Percentiles rank a stretch among this genome's conserved stretches.
phyloP scores from a whole-genome alignment of 441 rosid genomes.

The Arabidopsis lyrata region DNA sequence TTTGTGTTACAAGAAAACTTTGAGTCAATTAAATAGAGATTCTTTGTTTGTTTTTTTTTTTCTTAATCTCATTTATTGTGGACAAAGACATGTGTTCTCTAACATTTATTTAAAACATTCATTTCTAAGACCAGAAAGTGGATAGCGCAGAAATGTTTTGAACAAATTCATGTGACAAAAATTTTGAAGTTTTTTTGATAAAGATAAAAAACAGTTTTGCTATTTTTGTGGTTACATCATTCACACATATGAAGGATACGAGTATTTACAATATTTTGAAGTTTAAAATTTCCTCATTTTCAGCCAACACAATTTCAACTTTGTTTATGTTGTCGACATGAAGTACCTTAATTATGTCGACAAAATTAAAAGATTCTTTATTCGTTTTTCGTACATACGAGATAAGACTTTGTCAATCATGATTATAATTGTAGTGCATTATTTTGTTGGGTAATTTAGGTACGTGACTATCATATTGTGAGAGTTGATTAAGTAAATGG shows the following conservation, averaged over 20 bases:
- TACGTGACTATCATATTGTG: background rate
- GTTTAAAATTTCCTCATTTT: background rate
- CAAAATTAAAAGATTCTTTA: background rate
- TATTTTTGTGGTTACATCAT: too few relatives aligned
- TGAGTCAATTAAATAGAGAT: slow-evolving; percentile 38
- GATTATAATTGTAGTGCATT: background rate
- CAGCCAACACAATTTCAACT: background rate
- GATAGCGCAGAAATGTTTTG: too few relatives aligned
- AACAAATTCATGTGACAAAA: too few relatives aligned
- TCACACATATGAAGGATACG: too few relatives aligned
- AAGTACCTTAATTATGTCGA: background rate
- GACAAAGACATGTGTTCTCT: too few relatives aligned
- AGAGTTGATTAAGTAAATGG: background rate
- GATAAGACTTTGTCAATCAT: background rate
- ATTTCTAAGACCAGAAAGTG: too few relatives aligned
- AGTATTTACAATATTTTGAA: background rate
- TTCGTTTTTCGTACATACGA: background rate
- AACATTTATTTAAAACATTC: too few relatives aligned
- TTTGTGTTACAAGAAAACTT: slow-evolving; percentile 20
- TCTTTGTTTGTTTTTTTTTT: background rate
- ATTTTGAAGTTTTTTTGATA: too few relatives aligned
- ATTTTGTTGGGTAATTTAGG: background rate
- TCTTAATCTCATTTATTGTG: too few relatives aligned
- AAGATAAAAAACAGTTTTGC: background rate
- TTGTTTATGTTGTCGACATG: background rate